Base-by-base conservation (phyloP, 179 eudicot genomes). In the Sideroxylon spinosum region DNA sequence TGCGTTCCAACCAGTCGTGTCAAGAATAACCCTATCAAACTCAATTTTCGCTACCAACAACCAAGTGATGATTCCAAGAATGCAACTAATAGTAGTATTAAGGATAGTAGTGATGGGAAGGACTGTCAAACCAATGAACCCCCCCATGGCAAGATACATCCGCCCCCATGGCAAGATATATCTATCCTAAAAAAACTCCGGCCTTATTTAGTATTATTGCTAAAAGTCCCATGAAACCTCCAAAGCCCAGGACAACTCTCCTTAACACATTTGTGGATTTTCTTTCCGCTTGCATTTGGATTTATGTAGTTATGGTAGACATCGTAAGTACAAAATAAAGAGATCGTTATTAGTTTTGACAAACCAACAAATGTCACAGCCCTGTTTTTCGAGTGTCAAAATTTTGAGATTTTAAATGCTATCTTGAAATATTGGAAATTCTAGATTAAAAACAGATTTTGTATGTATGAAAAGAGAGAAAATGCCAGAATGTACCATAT, bases 321-420 rank as follows among this genome's bases (percentile, higher is more conserved):
- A 85, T 95, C 98, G 52, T 95, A 95, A 25, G 97, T 95, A 87
- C 97, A 95, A 69, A 95, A 81, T 2, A 97, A 95, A 28, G 98
- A 95, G 64, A 95, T 97, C 37, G 98, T 97, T 72, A 95, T 91
- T 25, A 95, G 87, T 84, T 95, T 97, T 0, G 97, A 91, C 2
- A 97, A 95, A 77, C 98, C 98, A 22, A 97, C 92, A 60, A 97
- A 95, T 71, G 98, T 95, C 68, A 95, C 98, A 55, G 97, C 98
- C 98, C 98, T 95, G 87, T 52, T 50, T 79, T 49, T 13, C 59
- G 68, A 64, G 19, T 64, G 69, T 10, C 71, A 6, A 52, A 65
- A 72, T 52, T 66, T 52, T 66, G 28, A 22, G 26, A 50, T 29
- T 44, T 74, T 29, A 74, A 49, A 65, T 20, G 46, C 4, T 44